phyloP scores from a whole-genome alignment of 2,329 filamentous ascomycete species.

The Fusarium ambrosium region DNA sequence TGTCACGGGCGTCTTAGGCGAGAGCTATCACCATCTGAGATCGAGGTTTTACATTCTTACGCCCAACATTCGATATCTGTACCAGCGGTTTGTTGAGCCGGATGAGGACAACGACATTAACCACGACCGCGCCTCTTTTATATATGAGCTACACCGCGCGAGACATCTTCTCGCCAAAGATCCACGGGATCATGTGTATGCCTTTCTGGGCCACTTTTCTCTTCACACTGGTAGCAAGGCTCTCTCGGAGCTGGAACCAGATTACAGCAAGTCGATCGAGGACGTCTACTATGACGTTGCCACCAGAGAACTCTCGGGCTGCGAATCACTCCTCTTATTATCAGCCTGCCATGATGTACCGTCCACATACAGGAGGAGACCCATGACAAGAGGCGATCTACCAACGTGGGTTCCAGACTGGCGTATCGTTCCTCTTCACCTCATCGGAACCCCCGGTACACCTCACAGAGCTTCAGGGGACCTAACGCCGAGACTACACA shows the following conservation, averaged over 20 bases:
- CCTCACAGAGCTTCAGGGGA: slow-evolving; percentile 50
- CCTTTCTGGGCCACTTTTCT: slow-evolving; percentile 54
- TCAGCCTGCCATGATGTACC: slow-evolving; percentile 47
- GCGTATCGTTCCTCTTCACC: slow-evolving; percentile 50
- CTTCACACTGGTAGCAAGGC: slow-evolving; percentile 39
- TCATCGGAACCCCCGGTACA: slow-evolving; percentile 50
- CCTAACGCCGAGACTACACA: slow-evolving; percentile 44
- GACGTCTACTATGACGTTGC: slow-evolving; percentile 53
- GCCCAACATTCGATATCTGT: slow-evolving; percentile 51
- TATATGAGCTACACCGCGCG: slow-evolving; percentile 54
- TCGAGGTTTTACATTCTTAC: slow-evolving; percentile 49
- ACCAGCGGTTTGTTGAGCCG: slow-evolving; percentile 52
- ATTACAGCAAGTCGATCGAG: slow-evolving; percentile 49
- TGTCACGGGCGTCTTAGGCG: slow-evolving; percentile 50
- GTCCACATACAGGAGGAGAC: slow-evolving; percentile 20
- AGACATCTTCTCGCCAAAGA: slow-evolving; percentile 51
- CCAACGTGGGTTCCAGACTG: slow-evolving; percentile 58
- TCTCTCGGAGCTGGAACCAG: slow-evolving; percentile 44
- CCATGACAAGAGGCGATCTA: slow-evolving; percentile 22
- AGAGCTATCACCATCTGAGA: slow-evolving; percentile 51
- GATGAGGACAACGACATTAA: slow-evolving; percentile 42
- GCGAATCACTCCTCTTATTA: slow-evolving; percentile 48
- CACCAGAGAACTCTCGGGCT: slow-evolving; percentile 46
- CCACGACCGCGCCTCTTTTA: slow-evolving; percentile 52
- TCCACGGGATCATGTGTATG: slow-evolving; percentile 53